A percentile compares a stretch with the other conserved stretches of the same genome.
Conservation (phyloP, 2,329 filamentous ascomycete genomes). For the Fusarium abutilonis region DNA sequence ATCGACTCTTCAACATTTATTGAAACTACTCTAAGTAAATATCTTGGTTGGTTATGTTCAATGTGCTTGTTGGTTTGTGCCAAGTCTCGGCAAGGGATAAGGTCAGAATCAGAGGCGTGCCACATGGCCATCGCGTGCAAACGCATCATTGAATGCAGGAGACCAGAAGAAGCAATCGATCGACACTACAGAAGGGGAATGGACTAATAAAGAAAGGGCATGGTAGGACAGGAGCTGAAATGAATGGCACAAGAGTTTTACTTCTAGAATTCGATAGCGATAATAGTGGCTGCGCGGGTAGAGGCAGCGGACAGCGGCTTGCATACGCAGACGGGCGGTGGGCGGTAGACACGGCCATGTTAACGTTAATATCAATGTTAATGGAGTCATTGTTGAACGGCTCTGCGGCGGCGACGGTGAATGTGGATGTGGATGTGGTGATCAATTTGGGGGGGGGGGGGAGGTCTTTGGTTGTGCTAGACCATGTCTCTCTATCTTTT, state of each 20-base stretch:
- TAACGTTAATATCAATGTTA: too few species aligned
- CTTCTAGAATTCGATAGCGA: not conserved
- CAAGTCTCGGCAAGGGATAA: not conserved
- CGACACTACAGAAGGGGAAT: slow-evolving; percentile 17
- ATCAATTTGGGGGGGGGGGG: not conserved
- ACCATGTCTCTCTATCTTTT: slow-evolving; percentile 15
- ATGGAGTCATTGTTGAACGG: not conserved
- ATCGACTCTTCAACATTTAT: slow-evolving; percentile 17
- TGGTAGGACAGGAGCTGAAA: slow-evolving; percentile 2
- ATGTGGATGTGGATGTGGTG: slow-evolving; percentile 27
- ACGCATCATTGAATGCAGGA: slow-evolving; percentile 2
- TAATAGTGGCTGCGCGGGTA: not conserved
- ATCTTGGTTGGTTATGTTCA: too few species aligned
- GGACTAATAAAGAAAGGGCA: not conserved
- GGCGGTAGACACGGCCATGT: slow-evolving; percentile 3
- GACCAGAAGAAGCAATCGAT: slow-evolving; percentile 25
- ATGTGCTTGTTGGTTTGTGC: not conserved
- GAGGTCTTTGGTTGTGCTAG: slow-evolving; percentile 10
- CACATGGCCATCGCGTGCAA: slow-evolving; percentile 18
- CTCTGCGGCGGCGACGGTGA: slow-evolving; percentile 6
- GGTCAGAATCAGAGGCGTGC: not conserved
- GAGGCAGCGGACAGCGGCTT: slow-evolving; percentile 17
- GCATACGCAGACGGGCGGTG: not conserved
- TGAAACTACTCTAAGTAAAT: not conserved
- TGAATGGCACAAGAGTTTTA: not conserved